Evolutionary conservation across 148 eudicot genomes (phyloP).

Genomic region (Dysphania ambrosioides): DNA sequence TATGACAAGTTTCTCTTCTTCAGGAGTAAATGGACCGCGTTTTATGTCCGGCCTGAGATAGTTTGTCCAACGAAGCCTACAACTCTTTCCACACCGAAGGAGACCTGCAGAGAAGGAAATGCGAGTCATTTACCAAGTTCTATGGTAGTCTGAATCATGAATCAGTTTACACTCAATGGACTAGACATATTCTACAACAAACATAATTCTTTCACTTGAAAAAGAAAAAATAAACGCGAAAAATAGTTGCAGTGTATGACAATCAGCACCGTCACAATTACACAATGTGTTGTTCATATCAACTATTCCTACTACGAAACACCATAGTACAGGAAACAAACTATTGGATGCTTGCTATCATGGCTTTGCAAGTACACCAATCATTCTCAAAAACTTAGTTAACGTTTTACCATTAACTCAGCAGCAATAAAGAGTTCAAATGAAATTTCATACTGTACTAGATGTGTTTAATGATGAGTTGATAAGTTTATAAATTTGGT

Average conservation of each 20-base stretch:
- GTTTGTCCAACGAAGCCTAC: conserved; percentile 82
- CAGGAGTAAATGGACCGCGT: conserved; percentile 68
- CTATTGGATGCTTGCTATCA: not conserved
- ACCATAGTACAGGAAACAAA: not conserved
- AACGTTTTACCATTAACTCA: not conserved
- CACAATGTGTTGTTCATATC: not conserved
- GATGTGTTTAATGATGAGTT: no score
- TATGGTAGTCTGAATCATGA: not conserved
- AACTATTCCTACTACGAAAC: not conserved
- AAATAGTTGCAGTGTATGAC: not conserved
- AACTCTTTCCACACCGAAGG: conserved; percentile 79
- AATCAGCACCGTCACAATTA: not conserved
- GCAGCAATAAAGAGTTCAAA: not conserved
- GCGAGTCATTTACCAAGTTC: not conserved
- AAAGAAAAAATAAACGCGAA: not conserved
- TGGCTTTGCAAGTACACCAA: not conserved
- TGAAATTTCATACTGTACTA: no score
- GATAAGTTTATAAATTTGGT: not conserved
- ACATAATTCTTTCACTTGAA: not conserved
- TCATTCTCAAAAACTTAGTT: not conserved
- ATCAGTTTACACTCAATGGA: not conserved
- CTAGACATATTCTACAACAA: not conserved
- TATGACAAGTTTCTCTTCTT: conserved; percentile 64
- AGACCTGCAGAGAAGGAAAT: conserved; percentile 44
- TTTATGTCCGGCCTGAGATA: conserved; percentile 76